These are phyloP conservation scores for Gracilaria vermiculophylla DNA, from an alignment of 23 red algal genomes.

Conservation along the genomic window DNA sequence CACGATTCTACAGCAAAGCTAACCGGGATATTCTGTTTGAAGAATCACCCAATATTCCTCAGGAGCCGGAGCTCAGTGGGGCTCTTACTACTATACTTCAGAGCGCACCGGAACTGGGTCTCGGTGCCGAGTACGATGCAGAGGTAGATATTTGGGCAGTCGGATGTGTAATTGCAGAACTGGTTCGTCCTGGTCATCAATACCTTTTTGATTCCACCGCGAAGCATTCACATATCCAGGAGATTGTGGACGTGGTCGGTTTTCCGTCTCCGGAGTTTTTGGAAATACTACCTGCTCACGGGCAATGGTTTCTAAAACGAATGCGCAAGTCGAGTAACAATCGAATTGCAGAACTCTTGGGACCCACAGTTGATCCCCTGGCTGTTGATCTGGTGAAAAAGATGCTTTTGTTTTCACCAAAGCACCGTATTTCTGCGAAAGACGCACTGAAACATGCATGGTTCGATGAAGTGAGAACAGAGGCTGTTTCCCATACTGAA, in stretches of 20 bases:
- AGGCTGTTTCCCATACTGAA: not conserved
- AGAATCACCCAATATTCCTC: not conserved
- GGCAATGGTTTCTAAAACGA: slow-evolving; percentile 13
- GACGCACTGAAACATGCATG: slow-evolving; percentile 82
- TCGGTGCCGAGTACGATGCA: slow-evolving; percentile 80
- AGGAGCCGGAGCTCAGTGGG: slow-evolving; percentile 49
- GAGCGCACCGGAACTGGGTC: slow-evolving; percentile 82
- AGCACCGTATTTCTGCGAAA: slow-evolving; percentile 62
- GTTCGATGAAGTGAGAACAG: slow-evolving; percentile 68
- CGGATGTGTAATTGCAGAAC: slow-evolving; percentile 86
- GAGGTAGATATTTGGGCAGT: slow-evolving; percentile 96
- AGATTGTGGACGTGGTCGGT: slow-evolving; percentile 75
- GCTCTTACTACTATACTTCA: slow-evolving; percentile 72
- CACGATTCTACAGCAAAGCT: slow-evolving; percentile 60
- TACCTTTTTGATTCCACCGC: slow-evolving; percentile 66
- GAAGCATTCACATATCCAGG: slow-evolving; percentile 75
- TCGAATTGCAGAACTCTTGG: slow-evolving; percentile 32
- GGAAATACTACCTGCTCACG: slow-evolving; percentile 32
- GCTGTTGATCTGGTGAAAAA: slow-evolving; percentile 79
- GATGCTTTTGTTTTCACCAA: slow-evolving; percentile 81
- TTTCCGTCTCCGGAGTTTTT: slow-evolving; percentile 46
- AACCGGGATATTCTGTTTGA: slow-evolving; percentile 54
- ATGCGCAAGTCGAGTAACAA: slow-evolving; percentile 16
- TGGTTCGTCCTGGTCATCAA: slow-evolving; percentile 75
- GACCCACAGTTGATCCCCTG: slow-evolving; percentile 26